Base-by-base conservation (phyloP, 2,329 filamentous ascomycete genomes). In the Mycosphaerella arachidis region DNA sequence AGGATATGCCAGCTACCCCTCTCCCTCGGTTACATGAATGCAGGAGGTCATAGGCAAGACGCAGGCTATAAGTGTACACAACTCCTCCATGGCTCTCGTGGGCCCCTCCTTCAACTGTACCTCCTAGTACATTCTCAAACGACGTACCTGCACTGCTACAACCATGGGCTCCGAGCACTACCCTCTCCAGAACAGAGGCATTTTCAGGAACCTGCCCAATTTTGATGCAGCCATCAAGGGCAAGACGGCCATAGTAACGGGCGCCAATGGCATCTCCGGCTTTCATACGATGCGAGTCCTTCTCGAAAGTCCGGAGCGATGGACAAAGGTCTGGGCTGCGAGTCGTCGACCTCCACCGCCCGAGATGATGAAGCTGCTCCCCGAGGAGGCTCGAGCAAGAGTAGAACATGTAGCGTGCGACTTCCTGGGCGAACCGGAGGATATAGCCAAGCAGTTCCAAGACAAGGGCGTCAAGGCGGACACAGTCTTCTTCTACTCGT, bases 201-300 rank as follows among this genome's bases (percentile, higher is more conserved):
- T 83, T 60, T 82, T 77, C 66, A 78, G 80, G 66, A 79, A 77
- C 58, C 74, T 83, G 0, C 80, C 81, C 0, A 74, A 75, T 12
- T 81, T 77, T 60, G 71, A 77, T n/a, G 65, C 74, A 4, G 70
- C 73, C 0, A 64, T 77, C 56, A 76, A 77, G 61, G 74, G 72
- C 20, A 73, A 82, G 27, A 81, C 78, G 0, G 81, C 81, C 3
- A 78, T 84, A 48, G 75, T 84, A 40, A 82, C 80, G 0, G 81
- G 81, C 6, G 79, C 80, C 55, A 83, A 82, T 74, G 82, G 81
- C 8, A 80, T 84, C 30, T 82, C 79, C 0, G 81, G 81, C 1
- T 76, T 79, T 61, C 75, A 81, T 66, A 82, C 81, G 70, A 70
- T 83, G 53, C 77, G 77, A 10, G 80, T 78, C 0, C 73, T 84